phyloP scores from a whole-genome alignment of 306 rosid genomes.

The Inga oerstediana region DNA sequence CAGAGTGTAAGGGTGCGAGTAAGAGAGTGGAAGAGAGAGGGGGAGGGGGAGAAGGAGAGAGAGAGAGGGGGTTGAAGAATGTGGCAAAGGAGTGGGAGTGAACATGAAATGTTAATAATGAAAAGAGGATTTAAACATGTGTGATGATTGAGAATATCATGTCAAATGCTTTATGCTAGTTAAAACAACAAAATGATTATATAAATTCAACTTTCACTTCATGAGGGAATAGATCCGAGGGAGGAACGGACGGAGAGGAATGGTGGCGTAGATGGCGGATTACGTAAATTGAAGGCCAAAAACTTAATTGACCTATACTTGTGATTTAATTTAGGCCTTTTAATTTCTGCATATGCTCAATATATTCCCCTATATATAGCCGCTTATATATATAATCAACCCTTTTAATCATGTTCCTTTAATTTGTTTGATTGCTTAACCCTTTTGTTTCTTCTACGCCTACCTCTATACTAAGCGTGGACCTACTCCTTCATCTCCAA shows the following conservation, averaged over 20 bases:
- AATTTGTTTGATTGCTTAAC: too few species aligned
- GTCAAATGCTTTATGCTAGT: background rate
- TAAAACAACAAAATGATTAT: background rate
- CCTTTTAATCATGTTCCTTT: background rate
- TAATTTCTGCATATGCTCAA: background rate
- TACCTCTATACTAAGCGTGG: conserved; percentile 7
- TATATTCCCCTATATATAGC: background rate
- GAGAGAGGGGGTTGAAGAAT: background rate
- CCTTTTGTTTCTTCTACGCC: background rate
- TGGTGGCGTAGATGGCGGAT: background rate
- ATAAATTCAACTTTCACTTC: background rate
- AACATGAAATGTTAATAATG: background rate
- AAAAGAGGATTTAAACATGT: background rate
- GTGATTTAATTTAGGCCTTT: background rate
- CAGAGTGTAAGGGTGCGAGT: too few species aligned
- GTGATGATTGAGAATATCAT: background rate
- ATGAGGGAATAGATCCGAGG: background rate
- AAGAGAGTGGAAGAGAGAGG: background rate
- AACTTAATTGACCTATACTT: background rate
- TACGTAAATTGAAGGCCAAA: background rate
- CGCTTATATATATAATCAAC: background rate
- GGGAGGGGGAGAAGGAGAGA: background rate
- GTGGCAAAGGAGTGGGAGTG: background rate
- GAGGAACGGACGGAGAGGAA: background rate
- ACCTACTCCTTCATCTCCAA: background rate